These are phyloP conservation scores for Aspergillus sp. DNA, from an alignment of 2,329 filamentous ascomycete species.

Conservation along the genomic window DNA sequence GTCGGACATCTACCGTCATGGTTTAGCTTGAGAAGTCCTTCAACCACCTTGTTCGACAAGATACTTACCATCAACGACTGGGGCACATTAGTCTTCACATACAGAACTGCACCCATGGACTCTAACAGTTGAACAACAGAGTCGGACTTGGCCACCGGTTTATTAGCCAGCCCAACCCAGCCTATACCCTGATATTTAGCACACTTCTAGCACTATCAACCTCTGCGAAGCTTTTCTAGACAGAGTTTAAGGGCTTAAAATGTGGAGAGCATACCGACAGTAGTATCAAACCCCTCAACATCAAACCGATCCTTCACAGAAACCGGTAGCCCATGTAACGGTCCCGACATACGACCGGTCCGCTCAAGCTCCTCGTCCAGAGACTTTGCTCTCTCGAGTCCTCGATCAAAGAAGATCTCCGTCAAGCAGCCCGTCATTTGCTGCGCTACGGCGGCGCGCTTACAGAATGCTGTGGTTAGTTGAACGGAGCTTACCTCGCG, in stretches of 20 bases:
- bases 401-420: conserved; percentile 53
- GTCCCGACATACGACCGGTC: conserved; percentile 55
- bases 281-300: conserved; percentile 27
- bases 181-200: conserved; percentile 37
- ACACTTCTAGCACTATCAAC: background rate
- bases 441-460: conserved; percentile 22
- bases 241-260: background rate
- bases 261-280: conserved; percentile 21
- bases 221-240: background rate
- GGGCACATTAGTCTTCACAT: conserved; percentile 56
- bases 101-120: conserved; percentile 49
- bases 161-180: conserved; percentile 39
- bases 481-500: conserved; percentile 12
- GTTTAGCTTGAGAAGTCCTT: background rate
- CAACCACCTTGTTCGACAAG: background rate
- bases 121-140: conserved; percentile 28
- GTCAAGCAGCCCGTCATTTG: conserved; percentile 22
- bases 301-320: conserved; percentile 73
- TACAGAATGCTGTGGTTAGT: conserved; percentile 22
- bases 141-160: conserved; percentile 26
- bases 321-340: conserved; percentile 61
- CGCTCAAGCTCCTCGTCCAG: conserved; percentile 53
- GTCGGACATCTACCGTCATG: conserved; percentile 36
- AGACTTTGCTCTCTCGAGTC: conserved; percentile 48
- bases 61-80: conserved; percentile 44